phyloP scores from a whole-genome alignment of 2,329 filamentous ascomycete genomes.

The Pseudogymnoascus sp. region DNA sequence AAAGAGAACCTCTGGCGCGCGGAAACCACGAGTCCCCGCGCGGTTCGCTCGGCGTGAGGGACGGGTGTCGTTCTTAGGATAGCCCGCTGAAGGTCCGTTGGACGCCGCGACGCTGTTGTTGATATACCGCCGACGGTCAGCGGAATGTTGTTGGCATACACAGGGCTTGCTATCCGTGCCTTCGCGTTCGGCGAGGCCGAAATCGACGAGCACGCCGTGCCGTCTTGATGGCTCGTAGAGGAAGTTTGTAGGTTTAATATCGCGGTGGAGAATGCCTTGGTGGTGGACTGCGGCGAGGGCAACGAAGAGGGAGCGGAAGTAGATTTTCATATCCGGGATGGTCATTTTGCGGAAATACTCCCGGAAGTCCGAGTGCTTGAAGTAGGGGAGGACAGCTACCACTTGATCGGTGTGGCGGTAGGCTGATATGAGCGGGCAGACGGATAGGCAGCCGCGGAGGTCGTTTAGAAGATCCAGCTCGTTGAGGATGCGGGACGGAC shows the following conservation, averaged over 20 bases:
- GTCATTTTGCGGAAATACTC: constrained; percentile 90
- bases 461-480: constrained; percentile 91
- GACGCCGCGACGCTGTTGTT: constrained; percentile 52
- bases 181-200: constrained; percentile 86
- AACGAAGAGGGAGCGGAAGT: constrained; percentile 80
- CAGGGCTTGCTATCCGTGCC: constrained; percentile 73
- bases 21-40: constrained; percentile 89
- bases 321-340: constrained; percentile 77
- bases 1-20: constrained; percentile 90
- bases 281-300: constrained; percentile 78
- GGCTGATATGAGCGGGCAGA: constrained; percentile 95
- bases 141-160: constrained; percentile 62
- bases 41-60: constrained; percentile 86
- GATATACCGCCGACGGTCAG: constrained; percentile 54
- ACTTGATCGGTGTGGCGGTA: constrained; percentile 93
- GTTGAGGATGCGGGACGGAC: constrained; percentile 86
- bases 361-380: constrained; percentile 89
- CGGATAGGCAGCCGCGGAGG: constrained; percentile 70
- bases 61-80: constrained; percentile 82
- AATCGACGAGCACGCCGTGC: constrained; percentile 92
- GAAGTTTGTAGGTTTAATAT: constrained; percentile 98
- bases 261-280: constrained; percentile 79
- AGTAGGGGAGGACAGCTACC: constrained; percentile 89
- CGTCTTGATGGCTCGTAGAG: constrained; percentile 76
- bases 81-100: constrained; percentile 52